These are phyloP conservation scores for Cornus suecica DNA, from an alignment of 148 eudicot genomes.

Conservation along the genomic window DNA sequence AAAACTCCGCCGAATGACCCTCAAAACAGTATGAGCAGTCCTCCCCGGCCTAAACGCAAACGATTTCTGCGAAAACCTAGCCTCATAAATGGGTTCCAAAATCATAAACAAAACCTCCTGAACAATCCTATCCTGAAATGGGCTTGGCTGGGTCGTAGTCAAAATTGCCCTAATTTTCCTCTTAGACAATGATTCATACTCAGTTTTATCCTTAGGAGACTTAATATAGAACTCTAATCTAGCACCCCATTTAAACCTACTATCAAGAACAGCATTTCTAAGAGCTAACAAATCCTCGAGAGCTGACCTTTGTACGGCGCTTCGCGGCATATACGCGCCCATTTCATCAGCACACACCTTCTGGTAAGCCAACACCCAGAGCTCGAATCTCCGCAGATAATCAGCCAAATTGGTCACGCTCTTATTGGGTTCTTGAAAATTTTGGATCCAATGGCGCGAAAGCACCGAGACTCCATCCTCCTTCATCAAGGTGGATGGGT, in stretches of 20 bases:
- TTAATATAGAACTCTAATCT: conserved; percentile 71
- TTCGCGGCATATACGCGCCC: conserved; percentile 78
- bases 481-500: conserved; percentile 81
- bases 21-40: conserved; percentile 73
- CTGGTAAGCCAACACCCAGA: conserved; percentile 95
- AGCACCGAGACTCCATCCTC: conserved; percentile 75
- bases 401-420: conserved; percentile 53
- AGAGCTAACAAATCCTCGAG: conserved; percentile 74
- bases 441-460: conserved; percentile 78
- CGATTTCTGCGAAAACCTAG: conserved; percentile 78
- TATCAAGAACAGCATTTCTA: conserved; percentile 85
- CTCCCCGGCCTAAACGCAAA: conserved; percentile 95
- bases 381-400: conserved; percentile 72
- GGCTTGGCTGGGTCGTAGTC: conserved; percentile 73
- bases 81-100: conserved; percentile 87
- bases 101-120: conserved; percentile 91
- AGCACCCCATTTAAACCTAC: conserved; percentile 84
- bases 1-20: conserved; percentile 80
- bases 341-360: conserved; percentile 86
- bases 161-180: conserved; percentile 75
- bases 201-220: conserved; percentile 83
- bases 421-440: conserved; percentile 64
- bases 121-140: conserved; percentile 86
- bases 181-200: conserved; percentile 76
- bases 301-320: conserved; percentile 58